phyloP scores from a whole-genome alignment of 2,329 filamentous ascomycete species.

The Clonostachys chloroleuca region DNA sequence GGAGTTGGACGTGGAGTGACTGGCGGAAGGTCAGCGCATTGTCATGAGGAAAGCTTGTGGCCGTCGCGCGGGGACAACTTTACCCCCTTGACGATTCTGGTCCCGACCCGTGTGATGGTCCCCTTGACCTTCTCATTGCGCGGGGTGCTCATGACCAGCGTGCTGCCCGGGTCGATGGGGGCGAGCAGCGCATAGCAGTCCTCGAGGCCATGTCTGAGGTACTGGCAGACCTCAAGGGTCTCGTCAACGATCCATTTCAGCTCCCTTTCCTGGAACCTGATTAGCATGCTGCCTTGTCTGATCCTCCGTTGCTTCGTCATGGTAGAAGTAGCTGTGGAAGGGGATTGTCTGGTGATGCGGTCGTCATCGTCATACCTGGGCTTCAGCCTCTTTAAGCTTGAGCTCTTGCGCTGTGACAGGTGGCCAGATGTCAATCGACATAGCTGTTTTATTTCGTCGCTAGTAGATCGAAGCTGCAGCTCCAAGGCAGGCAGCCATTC shows the following conservation, averaged over 20 bases:
- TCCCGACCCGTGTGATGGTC: conserved; percentile 83
- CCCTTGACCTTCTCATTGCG: conserved; percentile 90
- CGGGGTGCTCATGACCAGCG: conserved; percentile 81
- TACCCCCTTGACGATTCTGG: conserved; percentile 88
- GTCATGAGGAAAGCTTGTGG: neutral
- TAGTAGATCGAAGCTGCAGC: conserved; percentile 1
- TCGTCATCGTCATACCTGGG: conserved; percentile 36
- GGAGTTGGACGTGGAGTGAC: conserved; percentile 74
- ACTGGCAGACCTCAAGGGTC: conserved; percentile 40
- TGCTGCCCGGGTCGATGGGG: conserved; percentile 79
- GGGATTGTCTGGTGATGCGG: neutral
- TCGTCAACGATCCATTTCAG: conserved; percentile 50
- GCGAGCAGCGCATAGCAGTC: conserved; percentile 86
- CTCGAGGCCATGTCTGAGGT: conserved; percentile 65
- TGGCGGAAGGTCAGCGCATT: conserved; percentile 19
- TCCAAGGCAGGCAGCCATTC: conserved; percentile 2
- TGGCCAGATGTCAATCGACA: conserved; percentile 59
- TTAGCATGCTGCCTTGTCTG: conserved; percentile 15
- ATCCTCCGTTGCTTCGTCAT: neutral
- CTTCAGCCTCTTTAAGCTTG: conserved; percentile 41
- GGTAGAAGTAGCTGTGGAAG: neutral
- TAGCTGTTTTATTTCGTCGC: conserved; percentile 16
- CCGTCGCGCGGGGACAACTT: conserved; percentile 17
- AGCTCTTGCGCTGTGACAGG: conserved; percentile 44
- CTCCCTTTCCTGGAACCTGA: conserved; percentile 25